Base-by-base conservation (phyloP, 169 alveolate species). In the Theileria parva region DNA sequence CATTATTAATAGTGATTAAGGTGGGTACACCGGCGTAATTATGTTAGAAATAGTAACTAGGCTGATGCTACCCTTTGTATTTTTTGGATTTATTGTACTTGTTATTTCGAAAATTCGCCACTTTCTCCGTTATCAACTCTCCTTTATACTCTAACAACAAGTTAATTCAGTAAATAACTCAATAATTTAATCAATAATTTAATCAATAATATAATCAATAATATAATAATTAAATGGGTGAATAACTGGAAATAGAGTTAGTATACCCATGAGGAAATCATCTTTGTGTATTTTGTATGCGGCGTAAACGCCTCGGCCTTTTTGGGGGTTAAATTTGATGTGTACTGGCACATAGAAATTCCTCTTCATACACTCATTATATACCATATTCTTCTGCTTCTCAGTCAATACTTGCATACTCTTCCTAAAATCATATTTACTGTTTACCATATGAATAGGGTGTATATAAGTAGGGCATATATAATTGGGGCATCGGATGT, bases 271-370 rank as follows among this genome's bases (percentile, higher is more conserved):
- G 34, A 94, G 83, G 75, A 93, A 94, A 50, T 94, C 97, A 25
- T 89, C 95, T 78, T 94, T 94, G 44, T 83, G 57, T 30, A 94
- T 87, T 57, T 77, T 79, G 48, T 92, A 86, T 13, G 96, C 97
- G 6, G 97, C 96, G 48, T 87, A 87, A 6, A 94, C 95, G 11
- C 94, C 94, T 63, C 97, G 88, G 2, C 97, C 97, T 79, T 94
- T 94, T 19, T 21, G 65, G 2, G 81, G 73, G 17, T 57, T 12
- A 30, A 73, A 77, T 27, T 77, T 77, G 23, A 84, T 53, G 15
- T 77, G 75, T 4, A 84, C 78, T 3, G 90, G 90, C 28, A 75
- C 86, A 32, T 68, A 84, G 2, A 77, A 28, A 11, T 77, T 77
- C 37, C 90, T 60, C n/a, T 55, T 21, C 19, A 84, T 74, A 53